Base-by-base conservation (phyloP, 768 basidiomycete genomes). In the Collybia mongolica region DNA sequence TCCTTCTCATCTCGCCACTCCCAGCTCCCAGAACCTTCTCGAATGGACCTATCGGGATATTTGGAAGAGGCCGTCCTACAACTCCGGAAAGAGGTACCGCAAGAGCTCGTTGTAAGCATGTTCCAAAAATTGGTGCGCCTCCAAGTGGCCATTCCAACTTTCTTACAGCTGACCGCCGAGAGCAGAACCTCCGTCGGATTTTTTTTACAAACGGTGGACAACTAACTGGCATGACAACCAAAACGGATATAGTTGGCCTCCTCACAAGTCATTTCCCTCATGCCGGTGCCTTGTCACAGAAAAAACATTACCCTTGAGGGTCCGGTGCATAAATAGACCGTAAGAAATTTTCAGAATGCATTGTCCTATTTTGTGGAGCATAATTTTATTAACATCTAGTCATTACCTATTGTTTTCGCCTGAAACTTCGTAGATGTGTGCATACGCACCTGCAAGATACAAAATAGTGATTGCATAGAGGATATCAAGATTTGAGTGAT, bases 81-180 rank as follows among this genome's bases (percentile, higher is more conserved):
- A 52, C 70, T 89, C 48, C 74, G 84, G 29, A 81, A 84, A 60
- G 84, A 86, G 54, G 81, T 85, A 11, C 84, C 87, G 2, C 76
- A 83, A 60, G 86, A 88, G 55, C 69, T 86, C 8, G 83, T 88
- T 12, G 85, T 88, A 22, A 79, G 72, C 57, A 84, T 85, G 79
- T 88, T 88, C 70, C 86, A 86, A 64, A 86, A 83, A 68, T 65
- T 89, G 63, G 87, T 84, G 48, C 39, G 61, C 65, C 35, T 46
- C 38, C 23, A 19, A 23, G 14, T 32, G 26, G 7, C 26, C 14
- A 7, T 22, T 17, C 24, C 24, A 35, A 8, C 6, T 11, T 43
- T 23, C 17, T 23, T 46, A 24, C 9, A 32, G n/a, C 8, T 24
- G 46, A 26, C 23, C 17, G 19, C 9, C 23, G 8, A 20, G 24